Conservation (phyloP, 2,329 filamentous ascomycete species). For the Penicillium frequentans region DNA sequence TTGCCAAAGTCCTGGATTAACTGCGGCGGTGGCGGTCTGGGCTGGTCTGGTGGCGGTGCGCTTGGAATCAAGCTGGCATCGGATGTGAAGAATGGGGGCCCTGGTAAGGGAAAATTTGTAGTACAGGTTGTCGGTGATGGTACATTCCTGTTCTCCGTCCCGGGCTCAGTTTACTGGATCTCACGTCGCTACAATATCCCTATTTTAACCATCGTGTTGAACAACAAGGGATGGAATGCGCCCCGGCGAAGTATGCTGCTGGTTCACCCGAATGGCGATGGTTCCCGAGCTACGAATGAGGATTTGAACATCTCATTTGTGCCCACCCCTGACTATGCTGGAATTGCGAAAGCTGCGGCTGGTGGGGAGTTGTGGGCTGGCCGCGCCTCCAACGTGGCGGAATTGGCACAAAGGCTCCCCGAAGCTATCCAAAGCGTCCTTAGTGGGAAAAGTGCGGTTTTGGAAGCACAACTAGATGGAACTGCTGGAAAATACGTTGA, state of each 20-base stretch:
- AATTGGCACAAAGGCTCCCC: constrained; percentile 55
- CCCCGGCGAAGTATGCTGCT: constrained; percentile 61
- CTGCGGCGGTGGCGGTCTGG: constrained; percentile 76
- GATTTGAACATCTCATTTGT: constrained; percentile 67
- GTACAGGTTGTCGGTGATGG: constrained; percentile 68
- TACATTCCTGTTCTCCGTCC: constrained; percentile 66
- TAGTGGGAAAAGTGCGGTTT: constrained; percentile 58
- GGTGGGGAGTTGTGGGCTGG: constrained; percentile 64
- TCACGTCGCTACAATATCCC: constrained; percentile 65
- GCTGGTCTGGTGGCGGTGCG: constrained; percentile 75
- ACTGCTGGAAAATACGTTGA: constrained; percentile 53
- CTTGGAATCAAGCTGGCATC: constrained; percentile 74
- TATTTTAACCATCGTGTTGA: constrained; percentile 65
- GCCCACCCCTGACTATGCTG: constrained; percentile 66
- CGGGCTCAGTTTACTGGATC: constrained; percentile 69
- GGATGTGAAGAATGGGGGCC: constrained; percentile 51
- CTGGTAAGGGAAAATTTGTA: constrained; percentile 58
- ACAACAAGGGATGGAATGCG: constrained; percentile 72
- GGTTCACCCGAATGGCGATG: constrained; percentile 65
- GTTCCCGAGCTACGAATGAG: constrained; percentile 61
- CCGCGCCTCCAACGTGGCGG: constrained; percentile 56
- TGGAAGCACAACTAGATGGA: constrained; percentile 62
- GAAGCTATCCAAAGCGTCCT: constrained; percentile 61
- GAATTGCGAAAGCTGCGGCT: constrained; percentile 66
- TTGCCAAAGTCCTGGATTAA: constrained; percentile 75